Conservation (phyloP, 108 stramenopile genomes). For the Mediolabrus comicus region DNA sequence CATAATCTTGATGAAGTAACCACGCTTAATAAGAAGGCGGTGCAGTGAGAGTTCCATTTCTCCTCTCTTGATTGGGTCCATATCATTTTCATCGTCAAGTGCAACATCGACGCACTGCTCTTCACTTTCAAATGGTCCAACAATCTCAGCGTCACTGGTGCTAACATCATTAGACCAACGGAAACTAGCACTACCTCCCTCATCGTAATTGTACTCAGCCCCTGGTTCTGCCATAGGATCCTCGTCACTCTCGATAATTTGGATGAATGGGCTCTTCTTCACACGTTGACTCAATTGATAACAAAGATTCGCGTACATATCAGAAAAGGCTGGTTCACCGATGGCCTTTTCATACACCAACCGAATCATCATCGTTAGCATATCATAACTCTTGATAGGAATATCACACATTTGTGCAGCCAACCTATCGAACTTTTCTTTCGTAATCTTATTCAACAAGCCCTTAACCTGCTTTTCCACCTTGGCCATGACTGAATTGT, state of each 20-base stretch:
- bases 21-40: conserved; percentile 63
- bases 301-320: conserved; percentile 93
- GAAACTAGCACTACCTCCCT: conserved; percentile 53
- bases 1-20: conserved; percentile 83
- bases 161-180: conserved; percentile 84
- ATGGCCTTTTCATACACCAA: conserved; percentile 94
- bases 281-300: conserved; percentile 55
- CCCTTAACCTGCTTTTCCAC: conserved; percentile 84
- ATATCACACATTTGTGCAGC: conserved; percentile 78
- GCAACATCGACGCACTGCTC: conserved; percentile 69
- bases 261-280: conserved; percentile 61
- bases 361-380: conserved; percentile 78
- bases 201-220: conserved; percentile 37
- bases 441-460: conserved; percentile 91
- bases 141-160: conserved; percentile 69
- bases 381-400: conserved; percentile 70
- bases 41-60: conserved; percentile 77
- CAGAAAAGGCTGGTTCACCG: conserved; percentile 83
- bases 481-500: conserved; percentile 57
- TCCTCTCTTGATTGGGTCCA: conserved; percentile 56
- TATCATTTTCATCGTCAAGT: conserved; percentile 38
- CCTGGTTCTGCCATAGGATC: conserved; percentile 71
- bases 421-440: conserved; percentile 86
- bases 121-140: conserved; percentile 64
- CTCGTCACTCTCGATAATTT: conserved; percentile 83